Percentiles rank a stretch among this genome's conserved stretches.
Evolutionary conservation across 768 basidiomycete species (phyloP).

Genomic region (Naematelia encephala): DNA sequence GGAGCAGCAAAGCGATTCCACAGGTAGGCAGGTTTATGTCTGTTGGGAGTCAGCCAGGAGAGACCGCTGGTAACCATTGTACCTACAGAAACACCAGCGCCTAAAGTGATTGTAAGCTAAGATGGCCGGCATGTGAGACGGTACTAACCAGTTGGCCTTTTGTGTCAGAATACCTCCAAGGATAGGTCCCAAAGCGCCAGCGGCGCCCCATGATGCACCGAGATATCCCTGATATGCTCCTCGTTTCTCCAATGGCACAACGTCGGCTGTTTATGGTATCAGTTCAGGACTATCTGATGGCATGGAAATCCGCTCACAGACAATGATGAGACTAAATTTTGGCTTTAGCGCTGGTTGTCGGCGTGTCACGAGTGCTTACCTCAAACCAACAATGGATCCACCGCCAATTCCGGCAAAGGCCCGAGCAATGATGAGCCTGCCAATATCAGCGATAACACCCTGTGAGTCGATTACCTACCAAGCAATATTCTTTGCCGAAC

Average conservation of each 20-base stretch:
- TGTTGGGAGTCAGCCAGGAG: constrained; percentile 8
- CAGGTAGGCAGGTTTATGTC: constrained; percentile 50
- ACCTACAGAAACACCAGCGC: constrained; percentile 46
- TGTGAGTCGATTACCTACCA: constrained; percentile 18
- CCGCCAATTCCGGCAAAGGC: constrained; percentile 45
- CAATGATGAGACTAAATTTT: constrained; percentile 14
- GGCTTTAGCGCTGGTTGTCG: neutral
- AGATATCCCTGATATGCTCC: constrained; percentile 66
- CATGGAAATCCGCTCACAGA: constrained; percentile 7
- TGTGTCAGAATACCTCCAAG: constrained; percentile 60
- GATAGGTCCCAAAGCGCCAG: constrained; percentile 71
- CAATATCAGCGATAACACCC: neutral
- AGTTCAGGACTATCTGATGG: neutral
- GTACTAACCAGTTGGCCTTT: constrained; percentile 28
- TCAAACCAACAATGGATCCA: constrained; percentile 39
- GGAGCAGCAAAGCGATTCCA: constrained; percentile 44
- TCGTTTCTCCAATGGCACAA: constrained; percentile 73
- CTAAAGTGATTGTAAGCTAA: constrained; percentile 4
- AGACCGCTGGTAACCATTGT: neutral
- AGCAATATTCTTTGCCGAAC: constrained; percentile 28
- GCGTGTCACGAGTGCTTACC: constrained; percentile 12
- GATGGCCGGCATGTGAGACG: neutral
- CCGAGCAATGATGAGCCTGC: constrained; percentile 33
- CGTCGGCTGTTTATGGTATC: constrained; percentile 56
- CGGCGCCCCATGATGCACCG: constrained; percentile 73